Evolutionary conservation across 169 alveolate genomes (phyloP), one percentile per base, ranked within the genome.

Genomic region (Eimeria maxima): DNA sequence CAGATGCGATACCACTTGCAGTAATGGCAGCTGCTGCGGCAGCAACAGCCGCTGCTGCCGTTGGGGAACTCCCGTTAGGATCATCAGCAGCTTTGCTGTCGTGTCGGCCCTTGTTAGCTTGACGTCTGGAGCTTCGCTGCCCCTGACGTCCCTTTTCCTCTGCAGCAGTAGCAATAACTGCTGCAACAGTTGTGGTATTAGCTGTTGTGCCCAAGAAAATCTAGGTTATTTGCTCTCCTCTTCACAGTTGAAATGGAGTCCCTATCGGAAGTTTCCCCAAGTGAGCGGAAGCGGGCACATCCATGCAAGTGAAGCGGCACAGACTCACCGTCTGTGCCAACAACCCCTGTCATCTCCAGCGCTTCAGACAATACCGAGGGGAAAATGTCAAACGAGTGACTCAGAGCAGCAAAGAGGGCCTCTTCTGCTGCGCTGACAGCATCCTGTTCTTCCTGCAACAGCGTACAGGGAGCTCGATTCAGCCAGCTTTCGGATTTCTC

Each of bases 31-130:
- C 93, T 38, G 93, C 78, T 47, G 81, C 81, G 16, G 63, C 93
- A 16, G 93, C 93, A 27, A 78, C 88, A 47, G 91, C 91, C 14
- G 91, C 91, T 29, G 91, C 91, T 42, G 93, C 93, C 33, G 93
- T 38, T 22, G 93, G 60, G 42, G 93, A 42, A 18, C 44, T 87
- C 16, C 83, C 60, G 63, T 45, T 87, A 47, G 63, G 50, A n/a
- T 87, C 93, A 18, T 87, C 93, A 13, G 81, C 38, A 0, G 60
- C 71, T 63, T 63, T 87, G 24, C 93, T 87, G 81, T 87, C 93
- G 44, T 63, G 93, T 71, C 93, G 71, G 78, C 93, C 81, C 81
- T 71, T 69, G 53, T 24, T 87, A 24, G 22, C 57, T n/a, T 57
- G 81, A 20, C 93, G 93, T 33, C 53, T 87, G 57, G 60, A 87